Evolutionary conservation across 1,284 basidiomycete genomes (phyloP).

Genomic region (Chondrostereum purpureum): DNA sequence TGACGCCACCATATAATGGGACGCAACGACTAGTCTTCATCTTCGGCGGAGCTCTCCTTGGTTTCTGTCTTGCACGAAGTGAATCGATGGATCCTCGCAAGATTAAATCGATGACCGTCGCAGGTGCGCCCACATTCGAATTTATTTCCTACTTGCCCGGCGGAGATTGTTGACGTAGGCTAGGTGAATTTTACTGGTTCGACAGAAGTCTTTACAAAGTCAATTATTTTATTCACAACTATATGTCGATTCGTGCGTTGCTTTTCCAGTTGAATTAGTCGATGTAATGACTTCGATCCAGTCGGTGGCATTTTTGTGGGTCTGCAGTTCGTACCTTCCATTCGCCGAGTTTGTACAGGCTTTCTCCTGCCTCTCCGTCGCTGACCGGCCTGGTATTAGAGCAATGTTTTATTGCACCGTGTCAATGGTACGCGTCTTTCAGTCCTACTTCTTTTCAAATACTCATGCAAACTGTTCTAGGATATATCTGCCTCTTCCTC

Average conservation of each 20-base stretch:
- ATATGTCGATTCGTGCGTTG: constrained; percentile 18
- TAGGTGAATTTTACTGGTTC: constrained; percentile 24
- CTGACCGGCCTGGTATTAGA: constrained; percentile 10
- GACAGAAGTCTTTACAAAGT: constrained; percentile 15
- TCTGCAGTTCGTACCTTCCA: constrained; percentile 21
- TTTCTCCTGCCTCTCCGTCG: not conserved
- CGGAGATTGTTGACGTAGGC: no score
- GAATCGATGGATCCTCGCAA: constrained; percentile 16
- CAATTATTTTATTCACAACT: constrained; percentile 21
- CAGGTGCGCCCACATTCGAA: constrained; percentile 16
- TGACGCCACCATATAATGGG: constrained; percentile 1
- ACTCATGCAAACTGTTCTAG: not conserved
- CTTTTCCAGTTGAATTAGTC: not conserved
- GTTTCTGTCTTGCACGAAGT: constrained; percentile 19
- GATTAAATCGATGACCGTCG: constrained; percentile 8
- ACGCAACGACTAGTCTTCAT: constrained; percentile 15
- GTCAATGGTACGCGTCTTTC: constrained; percentile 17
- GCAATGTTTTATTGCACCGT: constrained; percentile 16
- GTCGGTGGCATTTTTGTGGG: constrained; percentile 19
- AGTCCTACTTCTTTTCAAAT: not conserved
- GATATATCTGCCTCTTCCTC: constrained; percentile 12
- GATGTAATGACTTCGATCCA: constrained; percentile 5
- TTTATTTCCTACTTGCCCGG: no score
- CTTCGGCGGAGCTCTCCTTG: constrained; percentile 21
- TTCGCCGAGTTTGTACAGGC: constrained; percentile 18